These are phyloP conservation scores for Drechslerella coelobrocha DNA, from an alignment of 2,329 filamentous ascomycete genomes.

Conservation along the genomic window DNA sequence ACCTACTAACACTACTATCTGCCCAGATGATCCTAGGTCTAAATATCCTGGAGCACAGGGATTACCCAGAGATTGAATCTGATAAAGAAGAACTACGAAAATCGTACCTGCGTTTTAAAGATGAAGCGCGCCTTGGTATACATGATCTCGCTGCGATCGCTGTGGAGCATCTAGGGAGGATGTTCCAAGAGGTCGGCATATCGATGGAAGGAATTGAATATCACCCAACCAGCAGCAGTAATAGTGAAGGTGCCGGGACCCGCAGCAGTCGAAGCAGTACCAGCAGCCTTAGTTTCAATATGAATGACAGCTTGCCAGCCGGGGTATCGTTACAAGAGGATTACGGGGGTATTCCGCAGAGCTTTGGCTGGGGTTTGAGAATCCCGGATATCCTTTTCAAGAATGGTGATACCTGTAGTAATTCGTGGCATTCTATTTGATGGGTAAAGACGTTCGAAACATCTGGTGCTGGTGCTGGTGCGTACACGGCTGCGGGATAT, in stretches of 20 bases:
- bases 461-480: background rate
- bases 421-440: slow-evolving; percentile 40
- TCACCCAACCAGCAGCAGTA: background rate
- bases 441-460: background rate
- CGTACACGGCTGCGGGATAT: background rate
- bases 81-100: slow-evolving; percentile 42
- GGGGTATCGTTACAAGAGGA: slow-evolving; percentile 6
- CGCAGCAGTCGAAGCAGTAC: background rate
- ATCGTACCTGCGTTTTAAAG: slow-evolving; percentile 40
- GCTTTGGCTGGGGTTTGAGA: slow-evolving; percentile 30
- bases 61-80: slow-evolving; percentile 38
- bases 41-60: slow-evolving; percentile 35
- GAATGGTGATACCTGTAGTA: slow-evolving; percentile 43
- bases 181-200: slow-evolving; percentile 45
- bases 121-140: slow-evolving; percentile 39
- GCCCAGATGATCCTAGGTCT: slow-evolving; percentile 40
- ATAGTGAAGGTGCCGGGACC: background rate
- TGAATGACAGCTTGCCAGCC: background rate
- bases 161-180: slow-evolving; percentile 32
- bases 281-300: background rate
- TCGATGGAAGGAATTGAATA: slow-evolving; percentile 41
- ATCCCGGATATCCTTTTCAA: slow-evolving; percentile 44
- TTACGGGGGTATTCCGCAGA: slow-evolving; percentile 32
- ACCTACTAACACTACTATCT: background rate
- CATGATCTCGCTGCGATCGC: slow-evolving; percentile 44